Conservation (phyloP, 148 eudicot species). For the Silene uniflora region DNA sequence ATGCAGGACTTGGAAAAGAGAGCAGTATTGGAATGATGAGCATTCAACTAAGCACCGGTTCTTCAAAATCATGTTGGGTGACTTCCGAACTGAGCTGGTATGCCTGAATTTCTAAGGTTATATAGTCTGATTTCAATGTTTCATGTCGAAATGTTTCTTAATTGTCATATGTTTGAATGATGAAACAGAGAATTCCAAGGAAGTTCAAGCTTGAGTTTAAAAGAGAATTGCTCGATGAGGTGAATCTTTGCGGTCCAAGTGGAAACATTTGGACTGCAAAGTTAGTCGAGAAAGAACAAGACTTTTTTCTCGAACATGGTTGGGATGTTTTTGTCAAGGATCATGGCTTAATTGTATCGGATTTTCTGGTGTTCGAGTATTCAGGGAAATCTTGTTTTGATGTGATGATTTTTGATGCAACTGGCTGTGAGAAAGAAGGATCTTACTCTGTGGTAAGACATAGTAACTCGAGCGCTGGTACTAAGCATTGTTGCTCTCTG, state of each 20-base stretch:
- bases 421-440: conserved; percentile 19
- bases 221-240: neutral
- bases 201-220: conserved; percentile 5
- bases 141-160: neutral
- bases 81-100: conserved; percentile 6
- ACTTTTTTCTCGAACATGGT: neutral
- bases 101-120: too few species aligned
- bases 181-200: conserved; percentile 17
- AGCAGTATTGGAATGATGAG: too few species aligned
- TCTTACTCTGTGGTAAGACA: neutral
- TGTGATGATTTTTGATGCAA: conserved; percentile 12
- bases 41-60: conserved; percentile 12
- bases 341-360: too few species aligned
- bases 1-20: conserved; percentile 2
- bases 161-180: conserved; percentile 8
- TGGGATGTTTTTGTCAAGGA: conserved; percentile 19
- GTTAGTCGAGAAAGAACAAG: too few species aligned
- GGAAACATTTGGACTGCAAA: too few species aligned
- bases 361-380: too few species aligned
- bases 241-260: conserved; percentile 19
- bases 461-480: neutral
- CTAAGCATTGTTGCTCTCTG: too few species aligned
- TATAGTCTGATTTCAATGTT: too few species aligned
- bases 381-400: too few species aligned
- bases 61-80: conserved; percentile 22